Percentiles rank a stretch among this genome's conserved stretches.
Evolutionary conservation across 73 alveolate species (phyloP).

Genomic region (Uronychia setigera): DNA sequence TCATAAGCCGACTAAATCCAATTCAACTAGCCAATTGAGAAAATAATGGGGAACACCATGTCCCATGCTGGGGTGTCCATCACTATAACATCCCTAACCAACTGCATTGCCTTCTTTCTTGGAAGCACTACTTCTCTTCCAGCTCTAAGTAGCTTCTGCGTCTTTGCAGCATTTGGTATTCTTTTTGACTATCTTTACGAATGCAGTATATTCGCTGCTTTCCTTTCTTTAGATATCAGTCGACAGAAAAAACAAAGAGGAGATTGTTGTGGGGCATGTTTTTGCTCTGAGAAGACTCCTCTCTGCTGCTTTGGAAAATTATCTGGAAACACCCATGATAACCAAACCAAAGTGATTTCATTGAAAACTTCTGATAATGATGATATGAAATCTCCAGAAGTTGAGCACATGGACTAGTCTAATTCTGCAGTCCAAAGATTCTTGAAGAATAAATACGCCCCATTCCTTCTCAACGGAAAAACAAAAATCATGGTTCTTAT

Average conservation of each 20-base stretch:
- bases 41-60: slow-evolving; percentile 14
- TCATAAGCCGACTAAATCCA: slow-evolving; percentile 8
- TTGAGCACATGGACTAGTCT: not conserved
- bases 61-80: slow-evolving; percentile 40
- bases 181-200: slow-evolving; percentile 39
- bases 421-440: not conserved
- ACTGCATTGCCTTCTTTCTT: slow-evolving; percentile 54
- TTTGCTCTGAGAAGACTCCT: not conserved
- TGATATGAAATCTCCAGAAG: not conserved
- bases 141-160: slow-evolving; percentile 52
- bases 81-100: slow-evolving; percentile 52
- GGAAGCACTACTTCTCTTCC: slow-evolving; percentile 55
- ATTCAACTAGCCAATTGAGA: not conserved
- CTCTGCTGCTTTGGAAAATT: not conserved
- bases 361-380: too few species aligned
- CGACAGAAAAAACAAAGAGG: not conserved
- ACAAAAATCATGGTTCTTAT: not conserved
- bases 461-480: not conserved
- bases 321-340: not conserved
- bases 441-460: slow-evolving; percentile 7
- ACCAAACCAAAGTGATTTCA: too few species aligned
- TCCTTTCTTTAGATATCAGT: slow-evolving; percentile 32
- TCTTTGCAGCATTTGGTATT: slow-evolving; percentile 57
- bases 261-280: not conserved
- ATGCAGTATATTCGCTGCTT: slow-evolving; percentile 42